Evolutionary conservation across 2,329 filamentous ascomycete species (phyloP).

Genomic region (Calonectria pteridis): DNA sequence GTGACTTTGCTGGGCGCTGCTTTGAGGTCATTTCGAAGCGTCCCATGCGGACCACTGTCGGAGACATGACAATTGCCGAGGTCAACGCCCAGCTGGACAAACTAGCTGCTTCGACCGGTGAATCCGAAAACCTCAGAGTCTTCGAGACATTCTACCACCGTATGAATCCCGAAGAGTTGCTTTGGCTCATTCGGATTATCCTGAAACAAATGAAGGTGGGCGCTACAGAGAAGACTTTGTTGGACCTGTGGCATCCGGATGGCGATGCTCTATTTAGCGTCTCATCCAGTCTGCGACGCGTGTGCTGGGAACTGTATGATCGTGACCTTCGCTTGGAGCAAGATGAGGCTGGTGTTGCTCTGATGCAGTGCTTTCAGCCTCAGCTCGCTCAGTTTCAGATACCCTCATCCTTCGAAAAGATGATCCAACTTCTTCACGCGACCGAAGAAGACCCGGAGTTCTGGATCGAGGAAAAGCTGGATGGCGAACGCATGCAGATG

Average conservation of each 20-base stretch:
- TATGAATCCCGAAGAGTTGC: slow-evolving; percentile 94
- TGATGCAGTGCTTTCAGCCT: slow-evolving; percentile 98
- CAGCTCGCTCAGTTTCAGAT: slow-evolving; percentile 95
- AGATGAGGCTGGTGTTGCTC: slow-evolving; percentile 78
- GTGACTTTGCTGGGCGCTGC: slow-evolving; percentile 92
- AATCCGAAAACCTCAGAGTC: slow-evolving; percentile 86
- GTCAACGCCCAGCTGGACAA: slow-evolving; percentile 89
- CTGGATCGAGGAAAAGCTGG: slow-evolving; percentile 98
- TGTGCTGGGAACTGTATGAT: slow-evolving; percentile 94
- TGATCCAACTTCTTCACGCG: slow-evolving; percentile 76
- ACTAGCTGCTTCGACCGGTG: slow-evolving; percentile 79
- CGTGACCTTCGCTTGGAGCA: slow-evolving; percentile 78
- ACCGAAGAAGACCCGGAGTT: slow-evolving; percentile 81
- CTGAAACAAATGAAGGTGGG: slow-evolving; percentile 80
- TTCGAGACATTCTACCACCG: slow-evolving; percentile 86
- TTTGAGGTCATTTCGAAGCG: slow-evolving; percentile 88
- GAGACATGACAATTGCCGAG: slow-evolving; percentile 87
- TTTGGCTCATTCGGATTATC: slow-evolving; percentile 95
- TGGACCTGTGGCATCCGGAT: slow-evolving; percentile 86
- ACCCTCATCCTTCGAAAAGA: slow-evolving; percentile 80
- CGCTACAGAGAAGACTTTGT: slow-evolving; percentile 89
- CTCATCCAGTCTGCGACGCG: slow-evolving; percentile 87
- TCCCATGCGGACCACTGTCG: slow-evolving; percentile 78
- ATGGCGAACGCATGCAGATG: slow-evolving; percentile 96
- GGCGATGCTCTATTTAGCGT: slow-evolving; percentile 86